phyloP scores from a whole-genome alignment of 1,284 basidiomycete species.

The Cryptococcus depauperatus region DNA sequence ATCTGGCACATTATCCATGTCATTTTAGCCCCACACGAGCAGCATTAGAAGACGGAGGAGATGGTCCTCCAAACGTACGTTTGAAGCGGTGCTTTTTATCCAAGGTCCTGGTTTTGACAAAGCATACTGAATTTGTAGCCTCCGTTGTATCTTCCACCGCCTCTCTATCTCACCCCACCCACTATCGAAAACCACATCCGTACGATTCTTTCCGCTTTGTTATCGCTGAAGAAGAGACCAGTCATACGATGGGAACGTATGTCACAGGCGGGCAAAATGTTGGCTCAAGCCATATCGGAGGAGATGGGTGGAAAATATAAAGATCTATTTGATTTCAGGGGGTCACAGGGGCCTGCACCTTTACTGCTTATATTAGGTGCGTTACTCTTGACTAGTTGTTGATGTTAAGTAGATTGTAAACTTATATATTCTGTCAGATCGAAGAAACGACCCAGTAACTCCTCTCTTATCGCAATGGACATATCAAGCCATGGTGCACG shows the following conservation, averaged over 20 bases:
- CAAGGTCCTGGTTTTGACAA: background rate
- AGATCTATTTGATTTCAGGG: conserved; percentile 51
- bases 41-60: conserved; percentile 41
- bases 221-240: conserved; percentile 94
- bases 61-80: conserved; percentile 42
- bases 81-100: background rate
- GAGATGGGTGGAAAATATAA: conserved; percentile 44
- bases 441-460: conserved; percentile 94
- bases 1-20: conserved; percentile 73
- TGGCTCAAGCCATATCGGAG: conserved; percentile 70
- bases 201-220: conserved; percentile 76
- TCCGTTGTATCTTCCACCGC: conserved; percentile 51
- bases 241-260: conserved; percentile 87
- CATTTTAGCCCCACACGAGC: conserved; percentile 80
- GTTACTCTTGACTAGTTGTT: background rate
- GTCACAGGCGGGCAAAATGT: conserved; percentile 81
- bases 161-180: conserved; percentile 49
- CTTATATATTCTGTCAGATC: too few relatives aligned
- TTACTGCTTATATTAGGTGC: conserved; percentile 50
- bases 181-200: conserved; percentile 72
- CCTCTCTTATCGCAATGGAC: conserved; percentile 98
- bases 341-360: conserved; percentile 48
- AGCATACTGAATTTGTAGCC: conserved; percentile 24
- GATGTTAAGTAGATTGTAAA: background rate
- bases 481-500: conserved; percentile 99